These are phyloP conservation scores for Chaetothyriales sp. DNA, from an alignment of 2,329 filamentous ascomycete species.

Conservation along the genomic window DNA sequence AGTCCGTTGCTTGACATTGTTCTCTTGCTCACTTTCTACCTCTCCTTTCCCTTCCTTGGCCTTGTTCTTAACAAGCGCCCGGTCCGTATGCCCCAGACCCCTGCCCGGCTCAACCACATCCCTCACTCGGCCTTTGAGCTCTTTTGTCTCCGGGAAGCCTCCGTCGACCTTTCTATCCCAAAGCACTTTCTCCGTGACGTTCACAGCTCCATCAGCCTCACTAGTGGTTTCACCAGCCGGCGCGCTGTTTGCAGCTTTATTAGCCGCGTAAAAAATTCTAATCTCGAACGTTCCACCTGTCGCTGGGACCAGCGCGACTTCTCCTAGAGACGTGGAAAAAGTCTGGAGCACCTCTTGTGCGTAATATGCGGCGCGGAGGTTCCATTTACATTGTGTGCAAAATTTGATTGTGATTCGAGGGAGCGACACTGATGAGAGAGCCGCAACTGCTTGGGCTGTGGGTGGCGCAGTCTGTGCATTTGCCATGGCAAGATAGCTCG, in stretches of 20 bases:
- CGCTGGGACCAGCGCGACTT: conserved; percentile 72
- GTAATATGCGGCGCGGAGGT: conserved; percentile 75
- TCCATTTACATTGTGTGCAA: conserved; percentile 91
- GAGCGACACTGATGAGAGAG: conserved; percentile 26
- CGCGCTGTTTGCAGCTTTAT: background rate
- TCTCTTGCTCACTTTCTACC: background rate
- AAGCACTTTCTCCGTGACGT: conserved; percentile 41
- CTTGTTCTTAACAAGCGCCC: conserved; percentile 26
- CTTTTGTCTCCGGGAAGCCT: conserved; percentile 88
- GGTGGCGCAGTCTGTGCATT: background rate
- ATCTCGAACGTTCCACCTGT: conserved; percentile 77
- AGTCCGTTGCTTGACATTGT: background rate
- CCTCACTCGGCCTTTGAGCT: conserved; percentile 70
- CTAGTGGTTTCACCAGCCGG: background rate
- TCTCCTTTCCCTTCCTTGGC: conserved; percentile 4
- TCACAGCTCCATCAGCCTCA: conserved; percentile 5
- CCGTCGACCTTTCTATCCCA: conserved; percentile 84
- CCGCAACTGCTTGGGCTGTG: background rate
- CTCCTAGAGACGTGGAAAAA: conserved; percentile 69
- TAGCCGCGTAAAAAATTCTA: conserved; percentile 37
- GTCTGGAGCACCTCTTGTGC: conserved; percentile 92
- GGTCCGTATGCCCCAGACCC: conserved; percentile 70
- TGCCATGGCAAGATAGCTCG: background rate
- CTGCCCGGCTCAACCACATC: conserved; percentile 67
- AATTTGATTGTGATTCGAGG: conserved; percentile 78